These are phyloP conservation scores for Yamadazyma tumulicola DNA, from an alignment of 805 yeast species.

Conservation along the genomic window DNA sequence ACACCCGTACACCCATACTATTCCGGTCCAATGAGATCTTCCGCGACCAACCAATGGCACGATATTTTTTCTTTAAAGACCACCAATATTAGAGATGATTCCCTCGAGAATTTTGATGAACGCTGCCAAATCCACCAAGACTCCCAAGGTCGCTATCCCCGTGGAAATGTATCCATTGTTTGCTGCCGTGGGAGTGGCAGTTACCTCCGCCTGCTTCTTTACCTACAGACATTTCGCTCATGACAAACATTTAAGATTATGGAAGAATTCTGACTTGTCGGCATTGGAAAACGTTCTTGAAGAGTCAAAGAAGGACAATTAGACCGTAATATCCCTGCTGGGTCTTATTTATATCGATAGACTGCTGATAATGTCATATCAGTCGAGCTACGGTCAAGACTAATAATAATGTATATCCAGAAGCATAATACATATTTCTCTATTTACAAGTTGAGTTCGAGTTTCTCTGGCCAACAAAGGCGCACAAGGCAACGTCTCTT, in stretches of 20 bases:
- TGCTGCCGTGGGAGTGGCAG: constrained; percentile 42
- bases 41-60: constrained; percentile 9
- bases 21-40: constrained; percentile 5
- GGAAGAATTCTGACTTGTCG: constrained; percentile 45
- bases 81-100: constrained; percentile 24
- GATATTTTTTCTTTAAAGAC: constrained; percentile 7
- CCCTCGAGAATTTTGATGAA: constrained; percentile 38
- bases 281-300: constrained; percentile 40
- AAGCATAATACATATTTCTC: neutral
- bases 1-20: constrained; percentile 1
- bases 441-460: no score
- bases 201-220: constrained; percentile 36
- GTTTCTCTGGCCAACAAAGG: no score
- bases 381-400: neutral
- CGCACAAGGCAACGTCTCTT: neutral
- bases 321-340: constrained; percentile 1
- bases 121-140: constrained; percentile 33
- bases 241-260: constrained; percentile 44
- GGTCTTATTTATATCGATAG: neutral
- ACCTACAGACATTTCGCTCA: constrained; percentile 47
- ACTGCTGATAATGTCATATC: neutral
- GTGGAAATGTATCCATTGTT: constrained; percentile 47
- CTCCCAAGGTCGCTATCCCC: constrained; percentile 24
- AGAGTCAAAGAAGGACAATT: constrained; percentile 23
- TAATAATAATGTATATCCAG: neutral